A percentile compares a stretch with the other conserved stretches of the same genome.
Conservation (phyloP, 2,329 filamentous ascomycete genomes). For the Cytospora paraplurivora region DNA sequence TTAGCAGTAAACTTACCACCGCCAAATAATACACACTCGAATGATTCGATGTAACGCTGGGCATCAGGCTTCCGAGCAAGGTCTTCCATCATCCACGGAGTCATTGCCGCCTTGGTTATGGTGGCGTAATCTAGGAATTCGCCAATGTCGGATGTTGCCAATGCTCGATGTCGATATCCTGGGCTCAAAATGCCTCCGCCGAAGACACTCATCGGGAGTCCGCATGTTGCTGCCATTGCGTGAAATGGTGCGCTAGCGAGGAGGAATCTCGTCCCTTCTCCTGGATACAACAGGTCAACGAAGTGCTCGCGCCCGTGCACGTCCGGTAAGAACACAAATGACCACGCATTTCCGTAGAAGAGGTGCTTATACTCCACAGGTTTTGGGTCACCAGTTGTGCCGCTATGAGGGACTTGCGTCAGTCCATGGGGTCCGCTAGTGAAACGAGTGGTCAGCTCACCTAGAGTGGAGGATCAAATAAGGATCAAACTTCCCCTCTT, state of each 20-base stretch:
- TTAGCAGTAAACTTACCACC: slow-evolving; percentile 16
- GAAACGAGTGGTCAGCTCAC: not conserved
- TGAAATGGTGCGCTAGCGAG: slow-evolving; percentile 30
- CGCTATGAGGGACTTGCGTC: slow-evolving; percentile 17
- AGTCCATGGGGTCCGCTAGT: not conserved
- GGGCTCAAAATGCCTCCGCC: slow-evolving; percentile 29
- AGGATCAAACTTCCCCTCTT: slow-evolving; percentile 29
- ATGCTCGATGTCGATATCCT: slow-evolving; percentile 29
- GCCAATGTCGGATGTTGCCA: slow-evolving; percentile 27
- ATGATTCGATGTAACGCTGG: slow-evolving; percentile 14
- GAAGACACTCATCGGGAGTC: slow-evolving; percentile 25
- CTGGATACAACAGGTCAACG: slow-evolving; percentile 19
- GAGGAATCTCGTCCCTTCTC: slow-evolving; percentile 25
- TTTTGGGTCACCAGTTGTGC: slow-evolving; percentile 31
- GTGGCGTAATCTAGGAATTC: slow-evolving; percentile 27
- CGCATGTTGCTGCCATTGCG: slow-evolving; percentile 25
- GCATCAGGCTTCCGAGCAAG: slow-evolving; percentile 29
- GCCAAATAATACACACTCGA: slow-evolving; percentile 14
- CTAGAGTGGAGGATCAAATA: slow-evolving; percentile 29
- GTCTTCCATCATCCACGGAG: slow-evolving; percentile 32
- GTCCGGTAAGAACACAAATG: slow-evolving; percentile 12
- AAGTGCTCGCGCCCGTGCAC: slow-evolving; percentile 16
- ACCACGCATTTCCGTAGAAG: slow-evolving; percentile 17
- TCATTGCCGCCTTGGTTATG: slow-evolving; percentile 26
- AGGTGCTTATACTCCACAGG: slow-evolving; percentile 22